phyloP scores from a whole-genome alignment of 2,329 filamentous ascomycete genomes.

The Fusarium sp. region DNA sequence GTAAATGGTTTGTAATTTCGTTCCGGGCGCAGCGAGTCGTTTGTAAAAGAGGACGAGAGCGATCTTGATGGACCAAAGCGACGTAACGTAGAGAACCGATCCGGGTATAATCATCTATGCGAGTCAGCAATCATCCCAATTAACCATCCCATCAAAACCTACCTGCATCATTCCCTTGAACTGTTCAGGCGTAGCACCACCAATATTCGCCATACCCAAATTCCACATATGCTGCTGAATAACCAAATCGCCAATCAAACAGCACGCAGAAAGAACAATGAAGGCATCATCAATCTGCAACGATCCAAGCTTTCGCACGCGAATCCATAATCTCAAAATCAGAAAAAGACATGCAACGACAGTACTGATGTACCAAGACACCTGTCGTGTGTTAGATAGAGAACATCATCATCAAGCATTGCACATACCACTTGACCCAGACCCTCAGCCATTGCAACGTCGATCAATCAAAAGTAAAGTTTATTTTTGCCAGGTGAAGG shows the following conservation, averaged over 20 bases:
- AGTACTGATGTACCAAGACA: slow-evolving; percentile 43
- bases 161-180: slow-evolving; percentile 45
- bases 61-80: slow-evolving; percentile 55
- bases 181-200: slow-evolving; percentile 32
- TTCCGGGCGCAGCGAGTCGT: slow-evolving; percentile 50
- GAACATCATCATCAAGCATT: not conserved
- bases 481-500: slow-evolving; percentile 1
- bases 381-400: slow-evolving; percentile 3
- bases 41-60: slow-evolving; percentile 57
- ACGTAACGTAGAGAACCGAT: slow-evolving; percentile 54
- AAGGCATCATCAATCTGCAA: slow-evolving; percentile 35
- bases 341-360: slow-evolving; percentile 35
- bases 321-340: slow-evolving; percentile 33
- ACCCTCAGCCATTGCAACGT: slow-evolving; percentile 41
- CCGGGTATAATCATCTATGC: slow-evolving; percentile 54
- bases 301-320: slow-evolving; percentile 28
- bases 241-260: slow-evolving; percentile 37
- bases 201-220: slow-evolving; percentile 44
- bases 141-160: not conserved
- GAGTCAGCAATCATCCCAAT: not conserved
- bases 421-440: slow-evolving; percentile 39
- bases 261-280: slow-evolving; percentile 31
- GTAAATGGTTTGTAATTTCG: slow-evolving; percentile 51
- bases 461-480: not conserved
- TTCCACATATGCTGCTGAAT: slow-evolving; percentile 44